Base-by-base conservation (phyloP, 2,329 filamentous ascomycete genomes). In the Fusarium pseudocircinatum region DNA sequence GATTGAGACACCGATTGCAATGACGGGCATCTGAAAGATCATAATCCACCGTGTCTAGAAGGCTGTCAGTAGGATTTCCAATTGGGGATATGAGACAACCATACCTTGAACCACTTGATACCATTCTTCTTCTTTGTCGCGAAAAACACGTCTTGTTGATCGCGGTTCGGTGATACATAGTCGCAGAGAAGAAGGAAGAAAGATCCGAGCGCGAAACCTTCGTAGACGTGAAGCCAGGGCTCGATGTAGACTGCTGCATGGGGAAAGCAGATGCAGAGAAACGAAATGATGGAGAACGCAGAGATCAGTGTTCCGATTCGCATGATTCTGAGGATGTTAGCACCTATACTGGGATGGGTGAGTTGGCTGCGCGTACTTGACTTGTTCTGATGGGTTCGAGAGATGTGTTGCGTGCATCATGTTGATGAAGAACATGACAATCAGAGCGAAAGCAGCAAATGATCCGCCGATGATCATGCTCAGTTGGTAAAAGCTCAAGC, bases 131-230 rank as follows among this genome's bases (percentile, higher is more conserved):
- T 63, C 15, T 76, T 66, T 6, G 69, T 64, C 3, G 74, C 72
- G n/a, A 76, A 76, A 44, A 76, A 76, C 3, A 75, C 69, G 10
- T 76, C 74, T 5, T 62, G 74, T 7, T 76, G 66, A 1, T 65
- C 52, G 13, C 72, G 59, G n/a, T 63, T 58, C 0, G 74, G 72
- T 11, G 74, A 76, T 1, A 76, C 72, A 5, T 73, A 76, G 24
- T 76, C 69, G 28, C 74, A 76, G n/a, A 76, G 63, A 2, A 76
- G 63, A 11, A 77, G 26, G n/a, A 76, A 76, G 34, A 73, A 77
- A 3, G 74, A 69, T 9, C 72, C 69, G 1, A 77, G 49, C 0
- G 74, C 71, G 13, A 76, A 63, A 14, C 72, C 71, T 15, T 76
- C 72, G 10, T 74, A 67, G 3, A 73, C 56, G 6, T 69, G 59